A percentile compares a stretch with the other conserved stretches of the same genome.
Conservation (phyloP, 805 yeast species). For the Saturnispora dispora region DNA sequence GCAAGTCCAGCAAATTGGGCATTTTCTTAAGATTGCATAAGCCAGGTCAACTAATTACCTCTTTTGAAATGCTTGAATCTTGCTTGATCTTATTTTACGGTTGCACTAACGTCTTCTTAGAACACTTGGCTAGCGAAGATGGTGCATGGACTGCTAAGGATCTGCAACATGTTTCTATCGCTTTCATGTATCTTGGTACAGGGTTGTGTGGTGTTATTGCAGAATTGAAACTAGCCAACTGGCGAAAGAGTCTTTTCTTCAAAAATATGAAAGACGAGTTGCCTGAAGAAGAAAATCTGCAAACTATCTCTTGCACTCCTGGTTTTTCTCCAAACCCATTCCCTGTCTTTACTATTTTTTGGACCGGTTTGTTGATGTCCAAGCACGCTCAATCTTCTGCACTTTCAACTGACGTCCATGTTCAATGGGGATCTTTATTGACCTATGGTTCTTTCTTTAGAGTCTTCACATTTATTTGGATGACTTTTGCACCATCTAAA, state of each 20-base stretch:
- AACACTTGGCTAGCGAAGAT: slow-evolving; percentile 70
- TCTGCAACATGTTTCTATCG: slow-evolving; percentile 82
- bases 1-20: slow-evolving; percentile 8
- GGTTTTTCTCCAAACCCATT: slow-evolving; percentile 90
- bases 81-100: slow-evolving; percentile 82
- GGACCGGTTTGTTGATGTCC: slow-evolving; percentile 96
- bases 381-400: slow-evolving; percentile 81
- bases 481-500: slow-evolving; percentile 37
- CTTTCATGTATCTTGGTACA: slow-evolving; percentile 83
- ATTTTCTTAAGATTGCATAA: slow-evolving; percentile 35
- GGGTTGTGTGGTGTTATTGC: slow-evolving; percentile 85
- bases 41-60: slow-evolving; percentile 33
- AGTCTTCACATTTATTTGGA: slow-evolving; percentile 47
- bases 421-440: slow-evolving; percentile 87
- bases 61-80: slow-evolving; percentile 83
- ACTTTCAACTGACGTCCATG: slow-evolving; percentile 71
- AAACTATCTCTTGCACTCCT: slow-evolving; percentile 35
- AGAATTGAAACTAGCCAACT: slow-evolving; percentile 54
- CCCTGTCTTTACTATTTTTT: slow-evolving; percentile 86
- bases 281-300: slow-evolving; percentile 1
- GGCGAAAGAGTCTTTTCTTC: slow-evolving; percentile 38
- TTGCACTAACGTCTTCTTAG: slow-evolving; percentile 78
- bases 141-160: slow-evolving; percentile 88
- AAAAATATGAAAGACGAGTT: slow-evolving; percentile 16
- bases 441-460: slow-evolving; percentile 79